Base-by-base conservation (phyloP, 306 rosid genomes). In the Castanopsis chinensis region DNA sequence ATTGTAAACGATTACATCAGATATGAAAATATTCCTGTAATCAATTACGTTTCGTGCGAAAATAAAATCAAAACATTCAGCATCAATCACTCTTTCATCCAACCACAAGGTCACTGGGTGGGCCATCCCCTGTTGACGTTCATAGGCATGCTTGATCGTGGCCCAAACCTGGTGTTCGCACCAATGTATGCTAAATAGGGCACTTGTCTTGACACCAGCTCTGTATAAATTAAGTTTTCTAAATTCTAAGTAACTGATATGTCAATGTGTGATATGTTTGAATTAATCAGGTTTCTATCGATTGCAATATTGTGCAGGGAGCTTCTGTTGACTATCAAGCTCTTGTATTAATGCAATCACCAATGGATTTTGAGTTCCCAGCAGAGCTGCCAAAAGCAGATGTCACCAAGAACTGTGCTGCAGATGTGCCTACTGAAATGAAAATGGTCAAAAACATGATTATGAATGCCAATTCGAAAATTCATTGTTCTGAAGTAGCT, bases 281-380 rank as follows among this genome's bases (percentile, higher is more conserved):
- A 75, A 78, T 53, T 80, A 37, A 51, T 53, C 59, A 80, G 87
- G 80, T 79, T 84, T 80, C 80, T 64, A 71, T 56, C 57, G 67
- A 72, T 74, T 76, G 45, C 78, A 69, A 80, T 78, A 60, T 76
- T 60, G 54, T 83, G 54, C 78, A 89, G 83, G 90, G 85, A 74
- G 84, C 76, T 54, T 74, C 82, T 75, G 80, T 72, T 80, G 90
- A 82, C 49, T 63, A 54, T 78, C 84, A 84, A 78, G 78, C 80
- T 75, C 33, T 71, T 78, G 75, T 55, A 37, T 86, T 85, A 69
- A 89, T 74, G 86, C 89, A 82, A 71, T 53, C 60, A 30, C 71
- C 83, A 14, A 70, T 81, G 19, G 86, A 87, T 75, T 92, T 88
- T 84, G 86, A 91, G 67, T 82, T 90, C 85, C 77, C 85, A 8